Evolutionary conservation across 257 asterid genomes (phyloP), one percentile per base, ranked within the genome.

Genomic region (Misopates orontium): DNA sequence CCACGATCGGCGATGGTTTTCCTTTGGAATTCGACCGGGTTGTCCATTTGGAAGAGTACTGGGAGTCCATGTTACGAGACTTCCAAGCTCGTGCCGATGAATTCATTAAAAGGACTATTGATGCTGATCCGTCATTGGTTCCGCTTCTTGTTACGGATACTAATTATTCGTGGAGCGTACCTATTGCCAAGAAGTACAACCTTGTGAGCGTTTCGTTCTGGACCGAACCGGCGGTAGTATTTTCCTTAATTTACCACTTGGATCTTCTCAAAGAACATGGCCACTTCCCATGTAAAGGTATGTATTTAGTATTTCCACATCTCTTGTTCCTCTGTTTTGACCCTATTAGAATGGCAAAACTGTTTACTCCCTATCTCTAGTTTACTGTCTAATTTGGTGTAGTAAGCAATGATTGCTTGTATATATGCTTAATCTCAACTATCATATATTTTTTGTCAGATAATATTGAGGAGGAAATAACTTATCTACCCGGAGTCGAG

Each of bases 401-500:
- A 28, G 36, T 28, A 28, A 2, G 36, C 36, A 28, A 28, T 28
- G 7, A 3, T 2, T 7, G 7, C 4, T 28, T 28, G 36, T 7
- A 28, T 28, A 2, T 28, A 7, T 28, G 36, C 7, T 28, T 28
- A 28, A 28, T 28, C 36, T 28, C 36, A 28, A 28, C 4, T 7
- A 28, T 28, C 36, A 7, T 28, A 28, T 2, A 28, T 28, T 28
- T 28, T 7, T 22, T 20, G 25, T 21, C 71, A 82, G 84, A 48
- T 32, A 73, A 72, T 5, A 68, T 82, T 1, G 47, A 71, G 73
- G 85, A 80, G 56, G 77, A 45, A 0, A 73, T 80, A 23, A 68
- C 66, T 13, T 83, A 83, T 50, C 72, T 83, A 17, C 85, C 85
- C 20, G 88, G 85, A 16, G 83, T 83, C 10, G 24, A 69, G n/a